Evolutionary conservation across 2,329 filamentous ascomycete species (phyloP).

Genomic region (Cladobotryum protrusum): DNA sequence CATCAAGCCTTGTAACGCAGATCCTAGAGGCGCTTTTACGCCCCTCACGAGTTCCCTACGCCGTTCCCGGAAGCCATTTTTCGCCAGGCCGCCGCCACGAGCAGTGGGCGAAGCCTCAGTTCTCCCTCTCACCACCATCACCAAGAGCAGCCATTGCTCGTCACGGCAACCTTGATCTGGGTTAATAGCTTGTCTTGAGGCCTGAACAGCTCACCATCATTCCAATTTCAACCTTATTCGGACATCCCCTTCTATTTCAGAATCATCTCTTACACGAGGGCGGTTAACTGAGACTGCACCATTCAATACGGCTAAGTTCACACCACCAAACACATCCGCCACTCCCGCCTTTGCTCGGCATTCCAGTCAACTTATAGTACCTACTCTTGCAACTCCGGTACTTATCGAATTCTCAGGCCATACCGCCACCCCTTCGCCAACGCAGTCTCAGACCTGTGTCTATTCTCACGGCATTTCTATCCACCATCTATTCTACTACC

Average conservation of each 20-base stretch:
- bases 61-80: slow-evolving; percentile 9
- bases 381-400: neutral
- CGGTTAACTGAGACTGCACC: slow-evolving; percentile 1
- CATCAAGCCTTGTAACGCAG: neutral
- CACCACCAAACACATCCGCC: slow-evolving; percentile 8
- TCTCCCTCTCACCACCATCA: neutral
- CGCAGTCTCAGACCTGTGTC: neutral
- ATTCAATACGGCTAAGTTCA: slow-evolving; percentile 6
- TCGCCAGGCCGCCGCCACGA: slow-evolving; percentile 2
- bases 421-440: neutral
- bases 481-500: neutral
- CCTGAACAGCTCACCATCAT: neutral
- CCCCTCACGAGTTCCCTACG: neutral
- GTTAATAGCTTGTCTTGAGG: too few species aligned
- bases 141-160: neutral
- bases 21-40: neutral
- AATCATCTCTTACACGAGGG: neutral
- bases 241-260: neutral
- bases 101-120: slow-evolving; percentile 1
- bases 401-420: neutral
- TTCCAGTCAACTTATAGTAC: slow-evolving; percentile 6
- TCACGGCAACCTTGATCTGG: neutral
- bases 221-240: neutral
- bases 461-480: neutral
- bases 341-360: slow-evolving; percentile 7